A percentile compares a stretch with the other conserved stretches of the same genome.
Evolutionary conservation across 1,139 yeast species (phyloP).

Genomic region (Sugiyamaella pinicola): DNA sequence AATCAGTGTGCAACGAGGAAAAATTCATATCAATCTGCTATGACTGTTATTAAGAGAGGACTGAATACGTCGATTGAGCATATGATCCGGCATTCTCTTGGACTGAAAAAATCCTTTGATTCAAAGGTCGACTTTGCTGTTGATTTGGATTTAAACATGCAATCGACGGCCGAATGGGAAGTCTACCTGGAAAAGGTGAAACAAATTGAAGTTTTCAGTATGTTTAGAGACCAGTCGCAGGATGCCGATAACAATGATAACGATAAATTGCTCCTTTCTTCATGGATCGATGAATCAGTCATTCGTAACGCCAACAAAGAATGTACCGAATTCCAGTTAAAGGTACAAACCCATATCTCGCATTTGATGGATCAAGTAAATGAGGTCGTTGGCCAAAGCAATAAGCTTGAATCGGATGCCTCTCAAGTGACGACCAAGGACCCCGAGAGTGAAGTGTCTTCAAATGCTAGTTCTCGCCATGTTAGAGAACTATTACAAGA

Average conservation of each 20-base stretch:
- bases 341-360: conserved; percentile 23
- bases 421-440: conserved; percentile 20
- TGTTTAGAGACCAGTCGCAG: conserved; percentile 18
- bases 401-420: conserved; percentile 25
- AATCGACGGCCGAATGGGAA: conserved; percentile 33
- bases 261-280: conserved; percentile 20
- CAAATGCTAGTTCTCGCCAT: conserved; percentile 14
- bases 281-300: conserved; percentile 34
- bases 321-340: conserved; percentile 23
- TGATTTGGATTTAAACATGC: conserved; percentile 33
- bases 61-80: conserved; percentile 37
- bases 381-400: conserved; percentile 30
- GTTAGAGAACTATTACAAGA: conserved; percentile 34
- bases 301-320: conserved; percentile 25
- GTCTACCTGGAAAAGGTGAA: conserved; percentile 27
- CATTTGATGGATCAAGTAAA: conserved; percentile 28
- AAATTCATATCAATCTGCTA: conserved; percentile 10
- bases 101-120: conserved; percentile 34
- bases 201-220: conserved; percentile 8
- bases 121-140: conserved; percentile 33
- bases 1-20: background rate
- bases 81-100: conserved; percentile 35
- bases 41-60: conserved; percentile 35
- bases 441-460: conserved; percentile 22
- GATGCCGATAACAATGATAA: conserved; percentile 23